Evolutionary conservation across 116 monocot genomes (phyloP), one percentile per base, ranked within the genome.

Genomic region (Iris pallida): DNA sequence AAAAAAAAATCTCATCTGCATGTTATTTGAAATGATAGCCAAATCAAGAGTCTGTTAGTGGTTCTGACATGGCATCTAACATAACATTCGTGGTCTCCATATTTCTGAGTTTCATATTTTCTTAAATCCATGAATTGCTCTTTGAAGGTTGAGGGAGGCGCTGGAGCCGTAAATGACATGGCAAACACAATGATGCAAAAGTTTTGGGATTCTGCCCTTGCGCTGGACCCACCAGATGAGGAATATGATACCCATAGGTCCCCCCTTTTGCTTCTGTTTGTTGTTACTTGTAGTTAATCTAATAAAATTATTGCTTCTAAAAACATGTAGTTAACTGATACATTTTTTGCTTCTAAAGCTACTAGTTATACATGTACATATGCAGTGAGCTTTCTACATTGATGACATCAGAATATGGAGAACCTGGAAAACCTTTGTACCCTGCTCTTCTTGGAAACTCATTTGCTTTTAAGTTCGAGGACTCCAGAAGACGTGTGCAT

Each of bases 201-300:
- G 71, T 98, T 93, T 68, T 93, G 87, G 98, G 98, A 98, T 66
- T 93, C 98, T 68, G 75, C 93, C 59, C 89, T 96, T 77, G 82
- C 84, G 61, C 63, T 92, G 59, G 93, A 93, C 12, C 88, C 87
- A 53, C 76, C 79, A 13, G 87, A 93, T 68, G 93, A 93, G 43
- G 90, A 92, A 57, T 82, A 44, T 73, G 93, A 93, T 57, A 85
- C 68, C 12, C 83, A 73, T 47, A 98, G 98, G 98, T 93, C 30
- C 66, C 18, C 47, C 9, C 48, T 48, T 57, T 59, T 47, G 68
- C 7, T 55, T 12, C 49, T 58, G 6, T 15, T 57, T 42, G 20
- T n/a, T 40, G 1, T 63, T 30, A 30, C 30, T 1, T 30, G 30
- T 30, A 30, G 0, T 30, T 30, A 30, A 30, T 30, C 30, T 30